These are phyloP conservation scores for Calonectria hawksworthii DNA, from an alignment of 2,329 filamentous ascomycete species.

Conservation along the genomic window DNA sequence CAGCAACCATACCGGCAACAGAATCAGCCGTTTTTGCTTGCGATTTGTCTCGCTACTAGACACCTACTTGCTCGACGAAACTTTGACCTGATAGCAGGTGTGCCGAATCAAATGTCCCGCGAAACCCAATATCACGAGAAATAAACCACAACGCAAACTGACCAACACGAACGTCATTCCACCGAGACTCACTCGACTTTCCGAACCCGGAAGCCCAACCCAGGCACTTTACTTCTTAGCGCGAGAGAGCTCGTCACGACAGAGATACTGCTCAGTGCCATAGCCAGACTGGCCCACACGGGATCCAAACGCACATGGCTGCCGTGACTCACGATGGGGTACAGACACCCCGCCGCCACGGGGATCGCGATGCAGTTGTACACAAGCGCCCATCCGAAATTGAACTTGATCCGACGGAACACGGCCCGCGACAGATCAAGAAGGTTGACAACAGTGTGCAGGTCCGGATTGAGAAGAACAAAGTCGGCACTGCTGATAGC, in stretches of 20 bases:
- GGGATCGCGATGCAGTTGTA: slow-evolving; percentile 87
- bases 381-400: slow-evolving; percentile 87
- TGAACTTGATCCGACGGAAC: slow-evolving; percentile 84
- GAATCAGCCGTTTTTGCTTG: no score
- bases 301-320: slow-evolving; percentile 77
- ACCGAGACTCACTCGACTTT: not conserved
- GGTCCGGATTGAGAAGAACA: slow-evolving; percentile 82
- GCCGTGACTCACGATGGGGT: slow-evolving; percentile 60
- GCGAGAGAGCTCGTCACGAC: slow-evolving; percentile 87
- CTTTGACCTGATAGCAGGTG: no score
- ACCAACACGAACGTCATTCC: no score
- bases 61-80: no score
- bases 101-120: no score
- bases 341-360: slow-evolving; percentile 84
- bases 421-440: slow-evolving; percentile 79
- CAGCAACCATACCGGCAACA: no score
- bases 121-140: no score
- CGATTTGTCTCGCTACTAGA: no score
- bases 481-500: slow-evolving; percentile 87
- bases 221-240: slow-evolving; percentile 67
- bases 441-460: slow-evolving; percentile 77
- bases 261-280: slow-evolving; percentile 92
- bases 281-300: slow-evolving; percentile 90
- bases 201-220: slow-evolving; percentile 57
- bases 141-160: no score